Evolutionary conservation across 768 basidiomycete species (phyloP).

Genomic region (Hemileccinum impolitum): DNA sequence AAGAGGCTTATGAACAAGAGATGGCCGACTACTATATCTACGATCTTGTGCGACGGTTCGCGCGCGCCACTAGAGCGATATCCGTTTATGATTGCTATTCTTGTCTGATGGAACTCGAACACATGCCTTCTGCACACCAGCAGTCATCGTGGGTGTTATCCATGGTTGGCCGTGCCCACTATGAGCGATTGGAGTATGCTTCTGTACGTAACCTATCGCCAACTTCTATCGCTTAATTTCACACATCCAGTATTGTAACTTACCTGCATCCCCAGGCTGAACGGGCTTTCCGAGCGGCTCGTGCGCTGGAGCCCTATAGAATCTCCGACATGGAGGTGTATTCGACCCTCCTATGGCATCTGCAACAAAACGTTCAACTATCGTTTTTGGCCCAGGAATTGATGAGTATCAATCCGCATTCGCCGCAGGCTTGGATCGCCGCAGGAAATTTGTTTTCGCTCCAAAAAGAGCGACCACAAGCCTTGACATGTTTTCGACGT

Average conservation of each 20-base stretch:
- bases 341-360: slow-evolving; percentile 94
- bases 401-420: slow-evolving; percentile 76
- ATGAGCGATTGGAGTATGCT: slow-evolving; percentile 85
- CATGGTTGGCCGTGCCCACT: slow-evolving; percentile 83
- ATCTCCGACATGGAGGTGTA: slow-evolving; percentile 94
- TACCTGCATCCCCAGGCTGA: slow-evolving; percentile 61
- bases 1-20: slow-evolving; percentile 66
- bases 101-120: slow-evolving; percentile 74
- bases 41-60: slow-evolving; percentile 77
- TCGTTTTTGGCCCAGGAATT: slow-evolving; percentile 93
- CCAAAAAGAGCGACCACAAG: slow-evolving; percentile 91
- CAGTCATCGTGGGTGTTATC: slow-evolving; percentile 74
- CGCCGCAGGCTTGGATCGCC: slow-evolving; percentile 92
- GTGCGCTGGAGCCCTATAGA: slow-evolving; percentile 85
- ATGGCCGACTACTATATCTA: slow-evolving; percentile 84
- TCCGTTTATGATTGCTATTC: slow-evolving; percentile 71
- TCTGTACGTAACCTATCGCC: slow-evolving; percentile 55
- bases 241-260: slow-evolving; percentile 1
- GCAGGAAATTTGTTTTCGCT: slow-evolving; percentile 94
- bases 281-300: slow-evolving; percentile 79
- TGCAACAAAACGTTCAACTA: slow-evolving; percentile 77
- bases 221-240: slow-evolving; percentile 16
- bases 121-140: slow-evolving; percentile 70
- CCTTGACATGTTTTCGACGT: slow-evolving; percentile 89
- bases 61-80: slow-evolving; percentile 70